Percentiles rank a stretch among this genome's conserved stretches.
Conservation (phyloP, 768 basidiomycete species). For the Pulveroboletus sp. region DNA sequence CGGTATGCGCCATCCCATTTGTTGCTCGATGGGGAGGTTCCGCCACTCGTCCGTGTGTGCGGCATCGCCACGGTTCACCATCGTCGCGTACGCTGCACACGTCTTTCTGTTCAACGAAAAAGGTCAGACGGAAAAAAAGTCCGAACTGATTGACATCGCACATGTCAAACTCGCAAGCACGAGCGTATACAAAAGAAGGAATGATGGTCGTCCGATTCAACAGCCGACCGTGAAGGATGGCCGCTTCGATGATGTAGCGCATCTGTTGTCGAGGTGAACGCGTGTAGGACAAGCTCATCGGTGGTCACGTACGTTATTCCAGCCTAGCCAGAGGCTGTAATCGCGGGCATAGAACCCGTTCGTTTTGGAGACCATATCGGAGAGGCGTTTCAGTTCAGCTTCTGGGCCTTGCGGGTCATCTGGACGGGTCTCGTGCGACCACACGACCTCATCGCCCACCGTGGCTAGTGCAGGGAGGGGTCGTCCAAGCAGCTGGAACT, state of each 20-base stretch:
- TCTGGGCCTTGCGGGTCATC: slow-evolving; percentile 2
- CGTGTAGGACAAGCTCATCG: too few relatives aligned
- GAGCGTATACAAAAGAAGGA: slow-evolving; percentile 45
- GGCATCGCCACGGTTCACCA: slow-evolving; percentile 46
- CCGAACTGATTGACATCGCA: too few relatives aligned
- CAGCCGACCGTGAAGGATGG: slow-evolving; percentile 40
- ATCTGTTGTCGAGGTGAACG: slow-evolving; percentile 28
- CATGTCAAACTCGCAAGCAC: slow-evolving; percentile 39
- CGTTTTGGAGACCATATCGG: slow-evolving; percentile 35
- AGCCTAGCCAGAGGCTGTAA: slow-evolving; percentile 46
- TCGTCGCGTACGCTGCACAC: slow-evolving; percentile 39
- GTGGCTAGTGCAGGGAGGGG: slow-evolving; percentile 11
- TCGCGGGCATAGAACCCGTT: slow-evolving; percentile 45
- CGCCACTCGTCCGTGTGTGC: slow-evolving; percentile 39
- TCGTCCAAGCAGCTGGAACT: slow-evolving; percentile 14
- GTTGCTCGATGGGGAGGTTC: slow-evolving; percentile 33
- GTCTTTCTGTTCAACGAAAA: slow-evolving; percentile 23
- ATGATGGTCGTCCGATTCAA: slow-evolving; percentile 42
- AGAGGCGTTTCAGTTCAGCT: slow-evolving; percentile 30
- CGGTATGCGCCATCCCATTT: slow-evolving; percentile 35
- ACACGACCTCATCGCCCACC: slow-evolving; percentile 11
- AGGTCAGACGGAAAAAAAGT: background rate
- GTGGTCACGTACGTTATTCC: slow-evolving; percentile 39
- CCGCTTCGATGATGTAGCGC: slow-evolving; percentile 47
- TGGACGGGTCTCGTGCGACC: slow-evolving; percentile 7